Base-by-base conservation (phyloP, 805 yeast genomes). In the Starmerella gropengiesseri region DNA sequence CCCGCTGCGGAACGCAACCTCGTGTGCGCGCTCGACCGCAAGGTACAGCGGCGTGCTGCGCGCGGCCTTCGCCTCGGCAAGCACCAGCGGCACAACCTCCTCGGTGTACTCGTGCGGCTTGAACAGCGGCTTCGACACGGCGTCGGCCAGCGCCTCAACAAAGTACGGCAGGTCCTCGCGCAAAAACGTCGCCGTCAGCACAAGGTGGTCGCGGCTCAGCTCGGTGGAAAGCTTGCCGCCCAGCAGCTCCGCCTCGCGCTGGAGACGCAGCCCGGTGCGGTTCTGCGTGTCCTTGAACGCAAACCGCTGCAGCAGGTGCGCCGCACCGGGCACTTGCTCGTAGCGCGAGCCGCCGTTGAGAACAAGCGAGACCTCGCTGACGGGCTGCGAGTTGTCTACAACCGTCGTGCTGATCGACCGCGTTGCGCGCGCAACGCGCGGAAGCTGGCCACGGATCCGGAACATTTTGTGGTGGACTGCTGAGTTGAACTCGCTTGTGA, bases 201-300 rank as follows among this genome's bases (percentile, higher is more conserved):
- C 75, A 51, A 91, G 74, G 56, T 79, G 70, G 62, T 91, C 97
- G 70, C 95, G 81, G 63, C 82, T 77, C 55, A 85, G 78, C 44
- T 60, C 57, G 34, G 94, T 69, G 38, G 72, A 60, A 64, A 85
- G 74, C 47, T 65, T 66, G 61, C 95, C 97, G 54, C 98, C 97
- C 52, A 89, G 71, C 52, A 91, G 75, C 69, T 89, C 98, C 40
- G 87, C 69, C 69, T 91, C 98, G 67, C 98, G 82, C 60, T 86
- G 81, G 59, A 87, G 71, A 70, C 97, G 82, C 61, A 91, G 73
- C 19, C 91, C 95, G 16, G 95, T 81, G 64, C 85, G 84, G 55
- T 75, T 63, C 49, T 71, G 70, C 44, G 95, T 85, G 72, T 81
- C 79, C 61, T 60, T 57, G 71, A 81, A 91, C 57, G 79, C 80